Percentiles rank a stretch among this genome's conserved stretches.
Evolutionary conservation across 2,329 filamentous ascomycete species (phyloP).

Genomic region (Arthroderma sp.): DNA sequence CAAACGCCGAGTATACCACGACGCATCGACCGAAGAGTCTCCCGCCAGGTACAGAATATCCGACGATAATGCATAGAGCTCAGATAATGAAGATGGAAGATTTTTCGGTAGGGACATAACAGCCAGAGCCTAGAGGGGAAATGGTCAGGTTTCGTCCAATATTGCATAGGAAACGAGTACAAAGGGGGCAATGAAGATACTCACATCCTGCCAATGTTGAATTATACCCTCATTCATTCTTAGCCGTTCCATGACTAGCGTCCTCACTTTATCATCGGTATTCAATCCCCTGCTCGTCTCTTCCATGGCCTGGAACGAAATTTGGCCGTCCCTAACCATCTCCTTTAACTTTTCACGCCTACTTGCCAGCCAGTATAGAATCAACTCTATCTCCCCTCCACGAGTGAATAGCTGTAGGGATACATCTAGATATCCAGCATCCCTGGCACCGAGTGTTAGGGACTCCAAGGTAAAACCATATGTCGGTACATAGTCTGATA

Average conservation of each 20-base stretch:
- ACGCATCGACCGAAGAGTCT: slow-evolving; percentile 66
- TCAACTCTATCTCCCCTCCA: slow-evolving; percentile 68
- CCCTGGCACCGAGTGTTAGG: slow-evolving; percentile 63
- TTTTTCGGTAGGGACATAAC: slow-evolving; percentile 78
- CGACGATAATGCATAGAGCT: slow-evolving; percentile 71
- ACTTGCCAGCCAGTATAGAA: slow-evolving; percentile 38
- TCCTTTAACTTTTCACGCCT: slow-evolving; percentile 25
- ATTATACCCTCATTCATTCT: slow-evolving; percentile 60
- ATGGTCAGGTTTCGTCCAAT: neutral
- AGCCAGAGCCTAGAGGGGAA: slow-evolving; percentile 54
- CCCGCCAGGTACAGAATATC: slow-evolving; percentile 84
- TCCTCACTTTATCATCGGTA: slow-evolving; percentile 52
- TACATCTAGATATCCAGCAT: slow-evolving; percentile 76
- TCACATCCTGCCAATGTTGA: slow-evolving; percentile 73
- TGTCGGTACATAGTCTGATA: slow-evolving; percentile 55
- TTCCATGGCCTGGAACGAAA: neutral
- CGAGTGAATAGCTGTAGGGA: slow-evolving; percentile 69
- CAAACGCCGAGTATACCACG: slow-evolving; percentile 71
- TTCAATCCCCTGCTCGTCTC: slow-evolving; percentile 18
- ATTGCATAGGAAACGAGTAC: neutral
- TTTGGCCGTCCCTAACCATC: slow-evolving; percentile 14
- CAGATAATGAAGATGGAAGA: slow-evolving; percentile 59
- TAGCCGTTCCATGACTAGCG: slow-evolving; percentile 62
- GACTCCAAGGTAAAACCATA: slow-evolving; percentile 69
- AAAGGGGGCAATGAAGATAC: slow-evolving; percentile 12